Conservation (phyloP, 2,329 filamentous ascomycete genomes). For the Fonsecaea nubica region DNA sequence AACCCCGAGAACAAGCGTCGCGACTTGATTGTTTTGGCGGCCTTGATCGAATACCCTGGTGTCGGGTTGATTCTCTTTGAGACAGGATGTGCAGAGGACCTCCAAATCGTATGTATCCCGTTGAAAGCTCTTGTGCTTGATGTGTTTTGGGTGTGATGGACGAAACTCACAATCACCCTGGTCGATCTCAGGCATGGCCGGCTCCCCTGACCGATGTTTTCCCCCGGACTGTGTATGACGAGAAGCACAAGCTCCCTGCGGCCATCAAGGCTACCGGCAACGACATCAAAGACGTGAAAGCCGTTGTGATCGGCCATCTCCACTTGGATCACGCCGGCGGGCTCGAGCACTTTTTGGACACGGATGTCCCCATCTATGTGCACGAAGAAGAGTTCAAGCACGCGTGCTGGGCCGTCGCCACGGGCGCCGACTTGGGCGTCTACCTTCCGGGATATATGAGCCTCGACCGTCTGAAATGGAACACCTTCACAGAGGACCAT, state of each 20-base stretch:
- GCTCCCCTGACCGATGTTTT: constrained; percentile 50
- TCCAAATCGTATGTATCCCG: constrained; percentile 26
- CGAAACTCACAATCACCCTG: not conserved
- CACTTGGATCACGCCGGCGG: constrained; percentile 59
- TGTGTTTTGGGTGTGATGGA: not conserved
- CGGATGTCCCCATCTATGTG: constrained; percentile 54
- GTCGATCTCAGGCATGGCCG: constrained; percentile 44
- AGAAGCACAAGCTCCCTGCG: constrained; percentile 45
- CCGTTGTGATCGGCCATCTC: constrained; percentile 56
- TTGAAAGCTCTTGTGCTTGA: not conserved
- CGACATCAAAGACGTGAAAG: constrained; percentile 56
- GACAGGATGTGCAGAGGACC: constrained; percentile 54
- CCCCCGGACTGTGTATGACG: constrained; percentile 45
- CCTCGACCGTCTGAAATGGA: constrained; percentile 51
- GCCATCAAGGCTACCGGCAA: constrained; percentile 50
- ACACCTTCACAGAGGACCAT: constrained; percentile 50
- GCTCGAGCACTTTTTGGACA: constrained; percentile 53
- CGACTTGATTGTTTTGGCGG: constrained; percentile 51
- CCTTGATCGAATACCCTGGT: constrained; percentile 54
- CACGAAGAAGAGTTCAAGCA: constrained; percentile 57
- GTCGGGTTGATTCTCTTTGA: constrained; percentile 56
- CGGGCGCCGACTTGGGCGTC: constrained; percentile 50
- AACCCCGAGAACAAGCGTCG: constrained; percentile 52
- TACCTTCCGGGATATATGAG: constrained; percentile 49
- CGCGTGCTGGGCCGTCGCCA: constrained; percentile 55